phyloP scores from a whole-genome alignment of 2,329 filamentous ascomycete species.

The Fusarium nelsonii region DNA sequence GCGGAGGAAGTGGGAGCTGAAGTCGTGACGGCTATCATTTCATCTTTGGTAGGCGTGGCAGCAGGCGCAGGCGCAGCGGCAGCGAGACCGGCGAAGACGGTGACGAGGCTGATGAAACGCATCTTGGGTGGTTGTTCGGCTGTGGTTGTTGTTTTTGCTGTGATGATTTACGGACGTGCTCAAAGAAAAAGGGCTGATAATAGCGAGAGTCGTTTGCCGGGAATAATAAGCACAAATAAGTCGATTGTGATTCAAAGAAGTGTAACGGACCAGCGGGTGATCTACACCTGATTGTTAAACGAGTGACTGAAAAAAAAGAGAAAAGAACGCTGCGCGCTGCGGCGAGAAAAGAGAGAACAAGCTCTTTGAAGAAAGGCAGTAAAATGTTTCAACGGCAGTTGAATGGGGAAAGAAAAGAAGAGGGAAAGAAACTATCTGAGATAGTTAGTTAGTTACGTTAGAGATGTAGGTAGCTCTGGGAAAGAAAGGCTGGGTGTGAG shows the following conservation, averaged over 20 bases:
- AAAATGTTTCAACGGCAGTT: not conserved
- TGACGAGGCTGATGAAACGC: constrained; percentile 25
- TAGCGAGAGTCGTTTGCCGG: not conserved
- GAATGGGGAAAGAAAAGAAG: not conserved
- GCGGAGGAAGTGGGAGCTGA: constrained; percentile 10
- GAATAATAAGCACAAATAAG: not conserved
- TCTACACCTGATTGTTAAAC: constrained; percentile 37
- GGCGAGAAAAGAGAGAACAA: constrained; percentile 10
- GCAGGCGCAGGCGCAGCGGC: constrained; percentile 32
- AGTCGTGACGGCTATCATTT: constrained; percentile 41
- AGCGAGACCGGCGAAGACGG: constrained; percentile 29
- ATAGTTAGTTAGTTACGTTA: not conserved
- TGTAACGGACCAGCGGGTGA: constrained; percentile 28
- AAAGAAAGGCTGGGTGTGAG: not conserved
- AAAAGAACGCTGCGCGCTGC: constrained; percentile 25
- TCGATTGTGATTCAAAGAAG: constrained; percentile 20
- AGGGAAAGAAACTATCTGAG: not conserved
- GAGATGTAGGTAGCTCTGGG: not conserved
- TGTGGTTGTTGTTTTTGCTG: not conserved
- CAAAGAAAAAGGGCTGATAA: not conserved
- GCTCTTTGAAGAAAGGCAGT: not conserved
- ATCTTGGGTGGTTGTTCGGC: constrained; percentile 15
- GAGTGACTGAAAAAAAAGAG: constrained; percentile 34
- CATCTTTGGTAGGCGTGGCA: constrained; percentile 7
- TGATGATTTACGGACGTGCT: not conserved